These are phyloP conservation scores for Chrysanthemum seticuspe DNA, from an alignment of 129 eudicot species.

Conservation along the genomic window DNA sequence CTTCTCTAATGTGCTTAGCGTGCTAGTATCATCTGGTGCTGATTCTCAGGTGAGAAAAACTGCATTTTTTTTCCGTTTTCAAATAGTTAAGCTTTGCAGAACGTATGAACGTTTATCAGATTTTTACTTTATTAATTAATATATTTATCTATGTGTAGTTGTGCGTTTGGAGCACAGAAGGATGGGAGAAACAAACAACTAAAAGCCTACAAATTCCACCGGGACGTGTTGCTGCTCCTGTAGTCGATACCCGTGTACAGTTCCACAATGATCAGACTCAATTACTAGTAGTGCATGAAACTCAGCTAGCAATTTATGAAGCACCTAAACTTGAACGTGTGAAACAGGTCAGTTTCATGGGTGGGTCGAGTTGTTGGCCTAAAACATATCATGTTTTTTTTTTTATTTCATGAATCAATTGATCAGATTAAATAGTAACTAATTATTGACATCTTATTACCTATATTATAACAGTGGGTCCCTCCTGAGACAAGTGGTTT, in stretches of 20 bases:
- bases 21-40: conserved; percentile 89
- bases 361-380: no score
- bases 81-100: neutral
- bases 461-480: conserved; percentile 52
- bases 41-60: conserved; percentile 73
- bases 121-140: neutral
- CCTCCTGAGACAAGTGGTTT: conserved; percentile 83
- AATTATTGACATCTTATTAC: no score
- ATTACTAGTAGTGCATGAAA: conserved; percentile 73
- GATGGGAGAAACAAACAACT: conserved; percentile 80
- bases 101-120: neutral
- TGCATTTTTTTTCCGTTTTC: neutral
- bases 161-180: conserved; percentile 88
- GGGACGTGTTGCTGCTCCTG: conserved; percentile 73
- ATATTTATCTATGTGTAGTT: conserved; percentile 41
- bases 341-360: conserved; percentile 55
- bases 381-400: no score
- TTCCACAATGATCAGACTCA: conserved; percentile 87
- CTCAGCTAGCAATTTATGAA: conserved; percentile 87
- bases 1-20: conserved; percentile 73
- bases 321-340: conserved; percentile 72
- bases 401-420: no score
- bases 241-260: conserved; percentile 85
- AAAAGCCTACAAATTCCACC: conserved; percentile 72
- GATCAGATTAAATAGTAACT: no score